Evolutionary conservation across 78 protist genomes (phyloP), one percentile per base, ranked within the genome.

Genomic region (Pigoraptor vietnamica): DNA sequence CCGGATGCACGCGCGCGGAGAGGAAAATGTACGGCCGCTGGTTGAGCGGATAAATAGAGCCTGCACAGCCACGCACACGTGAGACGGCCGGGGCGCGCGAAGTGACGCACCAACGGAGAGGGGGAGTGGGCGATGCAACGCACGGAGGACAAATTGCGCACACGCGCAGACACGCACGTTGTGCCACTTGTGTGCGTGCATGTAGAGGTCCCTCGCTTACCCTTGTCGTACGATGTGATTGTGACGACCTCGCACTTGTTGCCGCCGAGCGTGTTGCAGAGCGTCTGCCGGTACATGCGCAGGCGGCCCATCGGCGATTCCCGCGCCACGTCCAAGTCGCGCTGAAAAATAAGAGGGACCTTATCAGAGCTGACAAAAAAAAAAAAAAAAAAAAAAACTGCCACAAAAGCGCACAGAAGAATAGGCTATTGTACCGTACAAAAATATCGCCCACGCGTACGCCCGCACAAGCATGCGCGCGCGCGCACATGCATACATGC

Each of bases 1-100:
- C 97, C 0, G 98, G 98, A 40, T 97, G 98, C 82, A 97, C 98
- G 23, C 98, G 92, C 2, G 94, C 97, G 10, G 96, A 35, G 67
- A 48, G 67, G 67, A 48, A 48, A 48, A 48, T 48, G 67, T 48
- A 35, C 96, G n/a, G 38, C 94, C 93, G 67, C 67, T 48, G 67
- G 67, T 14, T 48, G 29, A 48, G 67, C 67, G 67, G 67, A 48
- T 48, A 48, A 21, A 48, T 48, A 14, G 67, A 48, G 29, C 67
- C 67, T 48, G 67, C 67, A 48, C 67, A 48, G 6, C 29, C 67
- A 48, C 67, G 14, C 14, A 14, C 67, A 48, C 67, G 14, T 48
- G 67, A 48, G 67, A 6, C 29, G 14, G 6, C 14, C 29, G 14
- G 67, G 67, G 67, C 29, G 67, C 67, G 14, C 67, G 67, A 6